Evolutionary conservation across 2,329 filamentous ascomycete genomes (phyloP).

Genomic region (Cladorrhinum sp.): DNA sequence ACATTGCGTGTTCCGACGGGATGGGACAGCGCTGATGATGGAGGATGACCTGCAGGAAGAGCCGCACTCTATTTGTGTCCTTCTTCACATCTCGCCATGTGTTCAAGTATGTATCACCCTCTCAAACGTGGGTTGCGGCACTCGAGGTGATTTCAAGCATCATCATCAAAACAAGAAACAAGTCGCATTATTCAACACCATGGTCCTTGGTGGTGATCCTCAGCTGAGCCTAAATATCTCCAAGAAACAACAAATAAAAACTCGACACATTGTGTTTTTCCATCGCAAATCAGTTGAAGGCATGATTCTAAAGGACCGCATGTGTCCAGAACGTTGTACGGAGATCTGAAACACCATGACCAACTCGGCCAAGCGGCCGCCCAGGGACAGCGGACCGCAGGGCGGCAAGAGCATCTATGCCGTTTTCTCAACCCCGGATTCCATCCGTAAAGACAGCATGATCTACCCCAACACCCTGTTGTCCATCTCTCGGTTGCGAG

Average conservation of each 20-base stretch:
- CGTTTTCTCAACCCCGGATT: slow-evolving; percentile 4
- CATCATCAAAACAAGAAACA: neutral
- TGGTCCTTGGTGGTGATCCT: neutral
- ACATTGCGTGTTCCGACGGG: slow-evolving; percentile 3
- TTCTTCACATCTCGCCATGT: neutral
- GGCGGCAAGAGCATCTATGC: neutral
- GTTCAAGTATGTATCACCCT: neutral
- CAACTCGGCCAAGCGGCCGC: slow-evolving; percentile 5
- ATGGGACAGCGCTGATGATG: neutral
- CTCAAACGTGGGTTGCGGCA: neutral
- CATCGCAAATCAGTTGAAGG: neutral
- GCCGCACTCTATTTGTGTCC: neutral
- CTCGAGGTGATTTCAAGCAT: neutral
- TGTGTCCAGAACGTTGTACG: neutral
- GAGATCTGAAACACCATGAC: slow-evolving; percentile 19
- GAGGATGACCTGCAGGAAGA: neutral
- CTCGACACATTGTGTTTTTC: neutral
- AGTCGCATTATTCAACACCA: neutral
- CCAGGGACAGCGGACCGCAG: slow-evolving; percentile 3
- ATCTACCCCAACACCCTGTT: neutral
- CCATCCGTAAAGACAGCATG: neutral
- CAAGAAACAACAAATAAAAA: neutral
- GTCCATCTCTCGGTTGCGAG: neutral
- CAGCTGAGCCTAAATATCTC: neutral
- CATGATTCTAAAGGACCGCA: slow-evolving; percentile 10